phyloP scores from a whole-genome alignment of 768 basidiomycete species.

The Hericium alpestre region DNA sequence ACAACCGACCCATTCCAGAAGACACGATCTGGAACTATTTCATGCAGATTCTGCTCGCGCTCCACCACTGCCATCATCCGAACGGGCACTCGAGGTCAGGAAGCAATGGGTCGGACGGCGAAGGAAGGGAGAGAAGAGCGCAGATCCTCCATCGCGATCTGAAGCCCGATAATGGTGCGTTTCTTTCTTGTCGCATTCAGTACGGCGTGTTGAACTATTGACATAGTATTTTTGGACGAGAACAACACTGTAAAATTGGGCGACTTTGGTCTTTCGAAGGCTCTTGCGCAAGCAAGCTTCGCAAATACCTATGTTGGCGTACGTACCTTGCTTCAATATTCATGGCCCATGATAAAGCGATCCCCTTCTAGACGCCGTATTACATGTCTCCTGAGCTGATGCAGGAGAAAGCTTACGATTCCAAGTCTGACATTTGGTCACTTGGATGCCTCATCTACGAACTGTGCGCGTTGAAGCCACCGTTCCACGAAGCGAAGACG shows the following conservation, averaged over 20 bases:
- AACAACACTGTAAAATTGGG: constrained; percentile 85
- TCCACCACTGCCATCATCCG: constrained; percentile 90
- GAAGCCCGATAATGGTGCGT: constrained; percentile 92
- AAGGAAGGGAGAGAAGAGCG: constrained; percentile 43
- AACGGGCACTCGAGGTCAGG: constrained; percentile 32
- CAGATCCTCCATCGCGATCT: constrained; percentile 90
- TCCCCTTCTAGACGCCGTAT: constrained; percentile 76
- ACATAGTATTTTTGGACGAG: constrained; percentile 79
- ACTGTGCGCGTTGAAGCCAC: constrained; percentile 86
- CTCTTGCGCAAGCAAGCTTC: constrained; percentile 77
- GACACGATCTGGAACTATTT: constrained; percentile 95
- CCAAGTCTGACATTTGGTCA: constrained; percentile 98
- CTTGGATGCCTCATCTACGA: constrained; percentile 95
- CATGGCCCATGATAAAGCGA: too few species aligned
- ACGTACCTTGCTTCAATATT: constrained; percentile 6
- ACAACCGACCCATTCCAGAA: constrained; percentile 70
- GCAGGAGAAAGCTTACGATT: constrained; percentile 95
- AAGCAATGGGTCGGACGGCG: constrained; percentile 27
- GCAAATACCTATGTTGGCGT: constrained; percentile 97
- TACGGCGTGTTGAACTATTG: background rate
- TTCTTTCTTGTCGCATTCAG: background rate
- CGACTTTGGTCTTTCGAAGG: constrained; percentile 94
- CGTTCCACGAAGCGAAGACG: constrained; percentile 88
- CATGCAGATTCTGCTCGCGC: constrained; percentile 80
- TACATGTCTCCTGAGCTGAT: constrained; percentile 99